Base-by-base conservation (phyloP, 495 filamentous ascomycete species). In the Hypomontagnella submonticulosa region DNA sequence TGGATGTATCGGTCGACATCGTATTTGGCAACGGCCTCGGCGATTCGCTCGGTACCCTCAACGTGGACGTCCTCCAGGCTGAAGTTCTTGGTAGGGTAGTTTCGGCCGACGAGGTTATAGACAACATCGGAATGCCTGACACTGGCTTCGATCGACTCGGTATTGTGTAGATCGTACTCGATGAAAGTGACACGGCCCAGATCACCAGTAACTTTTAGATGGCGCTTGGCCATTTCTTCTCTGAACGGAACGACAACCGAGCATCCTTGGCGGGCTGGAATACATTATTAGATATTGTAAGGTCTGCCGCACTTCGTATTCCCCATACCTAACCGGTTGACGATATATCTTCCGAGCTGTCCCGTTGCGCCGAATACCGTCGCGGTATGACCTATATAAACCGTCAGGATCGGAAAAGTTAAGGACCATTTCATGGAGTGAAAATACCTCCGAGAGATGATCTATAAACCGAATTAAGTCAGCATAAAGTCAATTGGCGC, bases 41-140 rank as follows among this genome's bases (percentile, higher is more conserved):
- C 92, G 69, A 99, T 99, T 55, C 96, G 89, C 80, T 95, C 90
- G n/a, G 89, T 87, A 40, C 95, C 94, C 76, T 97, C 93, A 11
- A 98, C 87, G 69, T 99, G 92, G 19, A 98, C 93, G 75, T 97
- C 93, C 58, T 91, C 89, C 56, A 95, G 86, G 42, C 87, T 84
- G 81, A 97, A 99, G 82, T 99, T 99, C 84, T 99, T 99, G 63
- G 95, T 99, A 66, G 94, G 91, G 72, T 98, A 97, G 71, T 92
- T 88, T 27, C 93, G 90, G 50, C 95, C 95, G 65, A 97, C 82
- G 64, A 99, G 85, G 77, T 98, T 99, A 84, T 93, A 97, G 44
- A 99, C 95, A 50, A 97, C 87, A 71, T 99, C 95, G 30, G 93
- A 97, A 79, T 99, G 95, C 72, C 95, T 85, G 38, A 99, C 94